Evolutionary conservation across 306 rosid genomes (phyloP), one percentile per base, ranked within the genome.

Genomic region (Inga oerstediana): DNA sequence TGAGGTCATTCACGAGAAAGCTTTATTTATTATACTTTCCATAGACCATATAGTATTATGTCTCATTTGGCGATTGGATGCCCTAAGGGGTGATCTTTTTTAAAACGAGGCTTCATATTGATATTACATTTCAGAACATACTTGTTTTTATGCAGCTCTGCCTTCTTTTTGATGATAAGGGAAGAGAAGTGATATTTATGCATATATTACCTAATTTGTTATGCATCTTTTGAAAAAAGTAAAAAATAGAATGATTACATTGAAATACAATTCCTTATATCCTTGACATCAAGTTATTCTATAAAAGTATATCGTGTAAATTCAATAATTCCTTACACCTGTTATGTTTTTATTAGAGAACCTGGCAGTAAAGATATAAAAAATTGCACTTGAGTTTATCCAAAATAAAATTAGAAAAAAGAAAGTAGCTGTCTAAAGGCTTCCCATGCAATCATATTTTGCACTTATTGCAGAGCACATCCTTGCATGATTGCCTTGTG

Each of bases 21-120:
- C 16, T 72, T 82, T 71, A n/a, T 65, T 72, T 79, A 79, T 54
- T 76, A 34, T 30, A 74, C 74, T 51, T 76, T 45, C 65, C 51
- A 15, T 35, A 67, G 45, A 19, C 64, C 65, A 30, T 15, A 4
- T 51, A 19, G 51, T 66, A 24, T 72, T 51, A 72, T 81, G 80
- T 10, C 12, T 22, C 30, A 65, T 52, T n/a, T 43, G 24, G 74
- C 58, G 32, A 78, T 35, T 54, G 27, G 22, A 34, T 66, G 35
- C 17, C 39, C 16, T 66, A 22, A 37, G 34, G 64, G 43, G 30
- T 1, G 0, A 34, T 35, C 39, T 59, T 59, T 44, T 44, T 70
- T 41, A 69, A 76, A 82, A 49, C 76, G n/a, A 27, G 69, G 80
- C 34, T 52, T 74, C 35, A 19, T 34, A 45, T 84, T 24, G 44